These are phyloP conservation scores for Pueraria montana DNA, from an alignment of 306 rosid genomes.

Conservation along the genomic window DNA sequence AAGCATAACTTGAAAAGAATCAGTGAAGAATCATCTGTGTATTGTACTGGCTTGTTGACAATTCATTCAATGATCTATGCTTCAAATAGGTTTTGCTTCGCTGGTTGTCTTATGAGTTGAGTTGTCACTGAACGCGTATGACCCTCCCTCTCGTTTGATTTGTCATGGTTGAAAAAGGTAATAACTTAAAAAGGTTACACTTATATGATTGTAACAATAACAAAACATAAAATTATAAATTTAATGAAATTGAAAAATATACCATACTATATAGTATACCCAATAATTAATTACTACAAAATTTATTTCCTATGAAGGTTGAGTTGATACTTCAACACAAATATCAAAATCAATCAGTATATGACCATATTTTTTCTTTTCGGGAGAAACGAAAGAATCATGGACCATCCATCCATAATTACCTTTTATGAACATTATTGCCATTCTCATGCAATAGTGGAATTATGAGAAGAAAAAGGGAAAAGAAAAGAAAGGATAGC, in stretches of 20 bases:
- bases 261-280: neutral
- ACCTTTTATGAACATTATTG: slow-evolving; percentile 19
- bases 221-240: neutral
- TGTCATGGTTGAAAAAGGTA: neutral
- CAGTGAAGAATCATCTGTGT: neutral
- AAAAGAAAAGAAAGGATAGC: neutral
- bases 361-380: neutral
- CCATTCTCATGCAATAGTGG: neutral
- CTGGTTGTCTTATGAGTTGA: slow-evolving; percentile 36
- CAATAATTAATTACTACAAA: too few species aligned
- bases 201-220: neutral
- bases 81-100: slow-evolving; percentile 43
- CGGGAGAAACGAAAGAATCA: neutral
- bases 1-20: neutral
- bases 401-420: slow-evolving; percentile 27
- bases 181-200: neutral
- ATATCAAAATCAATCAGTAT: neutral
- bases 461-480: slow-evolving; percentile 29
- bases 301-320: neutral
- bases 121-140: slow-evolving; percentile 44
- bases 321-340: slow-evolving; percentile 18
- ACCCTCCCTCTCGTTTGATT: slow-evolving; percentile 7
- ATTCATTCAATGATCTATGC: slow-evolving; percentile 3
- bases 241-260: neutral
- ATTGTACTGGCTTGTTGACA: neutral